Evolutionary conservation across 1,284 basidiomycete genomes (phyloP).

Genomic region (Leccinum griseonigrum): DNA sequence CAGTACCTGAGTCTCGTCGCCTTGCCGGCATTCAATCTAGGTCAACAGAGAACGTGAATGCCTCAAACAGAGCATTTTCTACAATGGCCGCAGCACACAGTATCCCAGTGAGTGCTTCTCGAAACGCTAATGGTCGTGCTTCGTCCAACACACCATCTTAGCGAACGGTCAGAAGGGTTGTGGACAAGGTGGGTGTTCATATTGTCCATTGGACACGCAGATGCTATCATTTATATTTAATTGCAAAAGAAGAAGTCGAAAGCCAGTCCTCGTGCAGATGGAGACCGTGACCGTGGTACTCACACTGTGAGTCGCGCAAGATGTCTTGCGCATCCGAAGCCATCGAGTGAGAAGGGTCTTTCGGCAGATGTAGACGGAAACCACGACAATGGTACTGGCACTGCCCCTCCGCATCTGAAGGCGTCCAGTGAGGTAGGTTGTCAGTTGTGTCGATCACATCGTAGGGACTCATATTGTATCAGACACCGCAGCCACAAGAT

Average conservation of each 20-base stretch:
- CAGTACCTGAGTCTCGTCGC: neutral
- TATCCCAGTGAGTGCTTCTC: neutral
- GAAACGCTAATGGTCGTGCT: neutral
- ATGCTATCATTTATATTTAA: neutral
- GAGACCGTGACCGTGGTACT: neutral
- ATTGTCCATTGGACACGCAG: neutral
- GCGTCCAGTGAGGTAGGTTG: too few species aligned
- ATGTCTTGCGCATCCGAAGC: too few species aligned
- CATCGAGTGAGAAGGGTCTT: too few species aligned
- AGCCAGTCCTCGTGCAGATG: neutral
- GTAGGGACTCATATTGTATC: too few species aligned
- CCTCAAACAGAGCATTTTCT: neutral
- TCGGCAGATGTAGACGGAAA: too few species aligned
- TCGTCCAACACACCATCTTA: neutral
- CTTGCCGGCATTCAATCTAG: neutral
- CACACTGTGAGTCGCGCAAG: too few species aligned
- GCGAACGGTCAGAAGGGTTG: neutral
- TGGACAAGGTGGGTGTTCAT: neutral
- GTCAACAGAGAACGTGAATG: neutral
- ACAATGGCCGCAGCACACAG: neutral
- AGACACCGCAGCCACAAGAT: too few species aligned
- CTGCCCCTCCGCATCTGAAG: too few species aligned
- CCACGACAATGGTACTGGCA: too few species aligned
- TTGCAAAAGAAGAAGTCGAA: neutral
- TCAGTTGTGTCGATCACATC: too few species aligned